Evolutionary conservation across 2,329 filamentous ascomycete species (phyloP), one percentile per base, ranked within the genome.

Genomic region (Calonectria leucothoes): DNA sequence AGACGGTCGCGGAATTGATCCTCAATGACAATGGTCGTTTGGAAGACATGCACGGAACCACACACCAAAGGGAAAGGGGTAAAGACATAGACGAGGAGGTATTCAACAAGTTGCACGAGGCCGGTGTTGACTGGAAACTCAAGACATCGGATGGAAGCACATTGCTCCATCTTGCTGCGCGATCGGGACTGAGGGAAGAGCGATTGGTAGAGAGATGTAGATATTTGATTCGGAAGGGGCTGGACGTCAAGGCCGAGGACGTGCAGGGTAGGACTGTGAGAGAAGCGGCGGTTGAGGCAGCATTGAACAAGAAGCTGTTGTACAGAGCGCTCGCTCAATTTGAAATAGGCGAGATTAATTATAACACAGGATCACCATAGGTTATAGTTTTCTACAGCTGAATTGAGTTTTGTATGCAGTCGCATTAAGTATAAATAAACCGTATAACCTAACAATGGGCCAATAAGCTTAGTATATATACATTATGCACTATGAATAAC

Each of bases 1-100:
- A 69, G 17, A 61, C 27, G 4, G 39, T 61, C 14, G 66, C 29
- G 23, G 52, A 69, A 59, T 29, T 69, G 27, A 69, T 69, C 25
- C 37, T 69, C 5, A 51, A 66, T n/a, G 64, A 66, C 20, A 59
- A 68, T 48, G 66, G 51, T 29, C 66, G 37, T 6, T 20, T 68
- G 23, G 51, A 48, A 42, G 27, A 27, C 4, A 4, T 25, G 33
- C 17, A 42, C 23, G 35, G 31, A 15, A 25, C 14, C 27, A 6
- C 48, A 15, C 42, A 25, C 23, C 39, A 23, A 5, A 12, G 29
- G 14, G n/a, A 65, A 23, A 49, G 23, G 23, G 29, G 39, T 25
- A 20, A 35, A 15, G 61, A 65, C 20, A 17, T 35, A 42, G 61
- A 64, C n/a, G 42, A 31, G 27, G 61, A 65, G 29, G 39, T 49